These are phyloP conservation scores for Xylaria sp. DNA, from an alignment of 2,329 filamentous ascomycete genomes.

Conservation along the genomic window DNA sequence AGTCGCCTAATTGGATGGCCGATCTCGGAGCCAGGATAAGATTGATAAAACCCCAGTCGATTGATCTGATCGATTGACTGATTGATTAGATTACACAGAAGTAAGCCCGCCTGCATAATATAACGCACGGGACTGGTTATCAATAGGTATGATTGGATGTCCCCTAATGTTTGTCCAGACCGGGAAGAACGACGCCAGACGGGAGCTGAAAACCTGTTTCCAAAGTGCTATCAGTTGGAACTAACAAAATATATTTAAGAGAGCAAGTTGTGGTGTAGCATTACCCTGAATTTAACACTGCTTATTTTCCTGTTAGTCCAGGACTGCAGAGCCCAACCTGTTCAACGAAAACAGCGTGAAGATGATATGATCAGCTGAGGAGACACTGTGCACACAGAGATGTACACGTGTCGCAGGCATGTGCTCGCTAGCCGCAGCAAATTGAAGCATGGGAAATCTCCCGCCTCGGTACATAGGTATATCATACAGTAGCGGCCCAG, in stretches of 20 bases:
- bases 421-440: conserved; percentile 2
- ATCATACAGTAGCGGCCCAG: neutral
- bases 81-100: conserved; percentile 47
- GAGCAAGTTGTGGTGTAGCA: conserved; percentile 3
- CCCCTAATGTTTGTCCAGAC: neutral
- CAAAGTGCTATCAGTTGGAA: neutral
- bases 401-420: neutral
- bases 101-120: conserved; percentile 14
- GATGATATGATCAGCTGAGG: neutral
- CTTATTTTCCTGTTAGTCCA: neutral
- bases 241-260: neutral
- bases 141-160: conserved; percentile 6
- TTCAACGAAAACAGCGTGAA: neutral
- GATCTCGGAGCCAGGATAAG: conserved; percentile 44
- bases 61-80: conserved; percentile 29
- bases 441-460: neutral
- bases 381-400: neutral
- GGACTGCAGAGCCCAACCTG: neutral
- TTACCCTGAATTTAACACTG: neutral
- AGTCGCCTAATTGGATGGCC: conserved; percentile 2
- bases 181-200: neutral
- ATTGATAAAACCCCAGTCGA: conserved; percentile 40
- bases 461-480: neutral
- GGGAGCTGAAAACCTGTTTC: neutral
- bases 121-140: neutral